These are phyloP conservation scores for Trametes cingulata DNA, from an alignment of 768 basidiomycete genomes.

Conservation along the genomic window DNA sequence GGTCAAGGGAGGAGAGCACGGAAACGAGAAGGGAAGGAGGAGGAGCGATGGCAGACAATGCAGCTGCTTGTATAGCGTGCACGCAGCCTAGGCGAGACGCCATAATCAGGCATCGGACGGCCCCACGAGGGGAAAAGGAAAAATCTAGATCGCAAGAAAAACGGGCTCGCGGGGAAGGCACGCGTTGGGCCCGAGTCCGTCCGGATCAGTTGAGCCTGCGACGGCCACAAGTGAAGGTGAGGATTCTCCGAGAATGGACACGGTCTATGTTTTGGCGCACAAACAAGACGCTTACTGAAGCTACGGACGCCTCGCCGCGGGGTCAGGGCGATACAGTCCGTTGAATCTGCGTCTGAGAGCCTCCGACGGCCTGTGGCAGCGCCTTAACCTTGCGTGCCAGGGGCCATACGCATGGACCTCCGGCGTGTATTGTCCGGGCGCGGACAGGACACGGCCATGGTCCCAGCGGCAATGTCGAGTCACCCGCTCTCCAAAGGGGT, in stretches of 20 bases:
- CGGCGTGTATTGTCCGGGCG: constrained; percentile 3
- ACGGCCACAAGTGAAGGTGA: background rate
- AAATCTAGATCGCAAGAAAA: constrained; percentile 3
- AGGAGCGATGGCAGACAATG: background rate
- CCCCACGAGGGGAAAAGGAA: constrained; percentile 13
- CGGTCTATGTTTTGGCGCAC: background rate
- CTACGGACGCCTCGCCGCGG: background rate
- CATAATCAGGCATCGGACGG: constrained; percentile 10
- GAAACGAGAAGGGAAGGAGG: background rate
- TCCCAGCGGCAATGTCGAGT: background rate
- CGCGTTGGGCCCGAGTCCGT: background rate
- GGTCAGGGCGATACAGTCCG: background rate
- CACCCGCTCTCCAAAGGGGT: background rate
- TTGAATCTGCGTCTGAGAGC: background rate
- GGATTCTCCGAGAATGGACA: constrained; percentile 4
- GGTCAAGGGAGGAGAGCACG: background rate
- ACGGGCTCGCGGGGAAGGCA: constrained; percentile 5
- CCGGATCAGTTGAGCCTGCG: constrained; percentile 5
- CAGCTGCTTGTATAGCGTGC: constrained; percentile 1
- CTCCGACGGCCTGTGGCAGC: background rate
- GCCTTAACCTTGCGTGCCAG: background rate
- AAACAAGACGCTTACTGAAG: background rate
- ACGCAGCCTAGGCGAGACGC: background rate
- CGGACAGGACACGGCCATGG: background rate
- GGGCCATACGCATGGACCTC: background rate